Conservation (phyloP, 305 asterid genomes). For the Nicotiana rustica region DNA sequence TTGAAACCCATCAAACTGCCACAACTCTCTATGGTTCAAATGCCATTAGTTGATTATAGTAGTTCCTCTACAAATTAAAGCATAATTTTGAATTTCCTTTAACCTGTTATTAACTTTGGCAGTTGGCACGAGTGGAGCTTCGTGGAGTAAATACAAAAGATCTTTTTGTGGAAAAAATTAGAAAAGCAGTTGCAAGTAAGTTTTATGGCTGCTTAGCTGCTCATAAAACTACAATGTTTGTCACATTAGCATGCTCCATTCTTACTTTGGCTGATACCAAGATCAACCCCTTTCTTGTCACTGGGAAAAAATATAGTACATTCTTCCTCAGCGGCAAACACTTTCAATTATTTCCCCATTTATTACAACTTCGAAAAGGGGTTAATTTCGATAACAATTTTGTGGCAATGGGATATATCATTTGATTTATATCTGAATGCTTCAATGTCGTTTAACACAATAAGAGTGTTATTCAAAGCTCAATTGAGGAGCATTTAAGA, state of each 20-base stretch:
- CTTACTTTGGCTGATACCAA: not conserved
- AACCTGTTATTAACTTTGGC: conserved; percentile 35
- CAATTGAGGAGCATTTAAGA: not conserved
- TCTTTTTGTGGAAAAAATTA: conserved; percentile 69
- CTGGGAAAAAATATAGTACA: not conserved
- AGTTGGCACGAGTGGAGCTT: conserved; percentile 83
- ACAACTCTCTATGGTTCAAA: not conserved
- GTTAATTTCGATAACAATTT: not conserved
- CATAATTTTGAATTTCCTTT: not conserved
- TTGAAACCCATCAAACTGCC: not conserved
- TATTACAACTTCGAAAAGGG: not conserved
- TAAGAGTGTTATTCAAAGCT: not conserved
- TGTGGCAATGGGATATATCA: not conserved
- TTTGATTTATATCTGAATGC: not conserved
- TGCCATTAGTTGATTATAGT: not conserved
- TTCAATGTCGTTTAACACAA: not conserved
- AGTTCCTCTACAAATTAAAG: conserved; percentile 13
- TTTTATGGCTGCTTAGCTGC: conserved; percentile 37
- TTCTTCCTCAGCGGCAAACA: conserved; percentile 5
- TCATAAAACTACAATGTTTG: not conserved
- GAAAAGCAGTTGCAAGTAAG: conserved; percentile 81
- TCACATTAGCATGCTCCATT: not conserved
- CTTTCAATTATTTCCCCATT: not conserved
- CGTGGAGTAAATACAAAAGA: conserved; percentile 66
- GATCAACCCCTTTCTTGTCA: conserved; percentile 19